phyloP scores from a whole-genome alignment of 2,329 filamentous ascomycete species.

The Penicillium paneum region DNA sequence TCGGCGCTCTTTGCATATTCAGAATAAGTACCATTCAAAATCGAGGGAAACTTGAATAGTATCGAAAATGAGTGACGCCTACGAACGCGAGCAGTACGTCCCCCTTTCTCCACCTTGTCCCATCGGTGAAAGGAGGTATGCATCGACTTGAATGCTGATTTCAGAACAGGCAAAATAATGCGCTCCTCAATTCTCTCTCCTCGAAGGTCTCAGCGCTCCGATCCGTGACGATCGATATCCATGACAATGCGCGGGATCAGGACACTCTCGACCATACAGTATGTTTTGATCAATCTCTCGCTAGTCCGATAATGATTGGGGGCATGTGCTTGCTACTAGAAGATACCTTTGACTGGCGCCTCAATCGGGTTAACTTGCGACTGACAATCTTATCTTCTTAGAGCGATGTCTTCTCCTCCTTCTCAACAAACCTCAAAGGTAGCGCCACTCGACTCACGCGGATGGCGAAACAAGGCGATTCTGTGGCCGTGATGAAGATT shows the following conservation, averaged over 20 bases:
- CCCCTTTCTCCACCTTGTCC: not conserved
- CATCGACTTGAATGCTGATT: not conserved
- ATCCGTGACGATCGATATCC: constrained; percentile 94
- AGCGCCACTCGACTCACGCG: constrained; percentile 77
- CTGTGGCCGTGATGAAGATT: constrained; percentile 84
- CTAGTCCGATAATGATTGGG: not conserved
- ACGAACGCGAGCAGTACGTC: constrained; percentile 67
- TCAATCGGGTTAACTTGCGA: not conserved
- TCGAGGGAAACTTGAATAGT: not conserved
- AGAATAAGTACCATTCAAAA: not conserved
- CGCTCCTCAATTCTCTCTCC: constrained; percentile 84
- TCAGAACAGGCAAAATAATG: constrained; percentile 74
- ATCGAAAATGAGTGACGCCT: constrained; percentile 66
- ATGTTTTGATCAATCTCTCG: constrained; percentile 34
- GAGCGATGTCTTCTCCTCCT: constrained; percentile 87
- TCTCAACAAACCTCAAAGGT: constrained; percentile 77
- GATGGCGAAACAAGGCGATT: constrained; percentile 90
- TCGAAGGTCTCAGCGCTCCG: constrained; percentile 88
- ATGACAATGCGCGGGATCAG: constrained; percentile 89
- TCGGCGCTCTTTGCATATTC: not conserved
- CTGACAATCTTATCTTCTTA: constrained; percentile 34
- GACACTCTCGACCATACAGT: constrained; percentile 84
- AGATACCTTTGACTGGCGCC: too few species aligned
- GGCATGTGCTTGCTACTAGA: not conserved
- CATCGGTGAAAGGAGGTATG: not conserved